Base-by-base conservation (phyloP, 768 basidiomycete genomes). In the Pleurotus tuber-regium region DNA sequence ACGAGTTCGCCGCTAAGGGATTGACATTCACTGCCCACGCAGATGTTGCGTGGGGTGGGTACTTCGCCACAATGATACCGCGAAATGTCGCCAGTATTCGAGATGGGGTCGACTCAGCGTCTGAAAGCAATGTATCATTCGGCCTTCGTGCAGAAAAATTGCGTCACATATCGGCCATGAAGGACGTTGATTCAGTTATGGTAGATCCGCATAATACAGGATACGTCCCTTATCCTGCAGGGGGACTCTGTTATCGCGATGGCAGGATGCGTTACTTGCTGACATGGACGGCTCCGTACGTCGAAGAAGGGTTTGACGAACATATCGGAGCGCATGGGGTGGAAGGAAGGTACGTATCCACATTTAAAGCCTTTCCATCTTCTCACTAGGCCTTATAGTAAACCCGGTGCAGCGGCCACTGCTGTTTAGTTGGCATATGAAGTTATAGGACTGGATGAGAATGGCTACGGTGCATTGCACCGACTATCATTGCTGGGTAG, bases 11-110 rank as follows among this genome's bases (percentile, higher is more conserved):
- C 63, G 50, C 41, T 16, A 57, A 59, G 30, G 74, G 74, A 1
- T 57, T 76, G 12, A 64, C 59, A 1, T 77, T 77, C 55, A 25
- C 74, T 16, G 52, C 76, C 4, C 75, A 76, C 46, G 71, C 67
- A 16, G 75, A 78, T 52, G 75, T 68, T 4, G 76, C 76, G 1
- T 77, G 75, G 76, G 75, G 76, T 4, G 71, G 70, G 3, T 78
- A 77, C 57, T 78, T 76, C 50, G 59, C 66, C 3, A 62, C 64
- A 2, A 66, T 66, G 57, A 53, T 69, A 28, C 61, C 38, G 21
- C 12, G 61, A 28, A 57, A 61, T 28, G 52, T 47, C 23, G 43
- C 51, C 14, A 43, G 31, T 19, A 46, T 47, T n/a, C 39, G n/a
- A n/a, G n/a, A n/a, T n/a, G n/a, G n/a, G n/a, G n/a, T n/a, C n/a